phyloP scores from a whole-genome alignment of 2,329 filamentous ascomycete genomes.

The Alternaria brassicae region DNA sequence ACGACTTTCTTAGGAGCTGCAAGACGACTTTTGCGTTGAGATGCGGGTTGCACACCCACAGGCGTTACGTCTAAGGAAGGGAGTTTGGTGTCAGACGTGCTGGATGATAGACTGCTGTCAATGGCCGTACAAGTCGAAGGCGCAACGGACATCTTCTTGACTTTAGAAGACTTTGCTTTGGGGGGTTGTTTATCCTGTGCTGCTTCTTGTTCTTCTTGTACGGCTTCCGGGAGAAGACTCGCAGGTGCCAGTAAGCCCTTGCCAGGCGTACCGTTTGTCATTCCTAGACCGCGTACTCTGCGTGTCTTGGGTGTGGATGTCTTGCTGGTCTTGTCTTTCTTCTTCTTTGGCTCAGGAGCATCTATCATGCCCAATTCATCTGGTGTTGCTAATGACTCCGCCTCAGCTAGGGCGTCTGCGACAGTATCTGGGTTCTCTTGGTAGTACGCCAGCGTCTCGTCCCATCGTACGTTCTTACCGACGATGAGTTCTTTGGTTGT shows the following conservation, averaged over 20 bases:
- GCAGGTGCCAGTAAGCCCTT: conserved; percentile 45
- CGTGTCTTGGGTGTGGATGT: conserved; percentile 44
- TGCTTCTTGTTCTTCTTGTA: conserved; percentile 35
- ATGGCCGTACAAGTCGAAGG: conserved; percentile 11
- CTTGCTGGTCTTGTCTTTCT: conserved; percentile 30
- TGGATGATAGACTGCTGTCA: conserved; percentile 14
- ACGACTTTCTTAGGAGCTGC: conserved; percentile 47
- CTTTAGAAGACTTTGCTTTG: conserved; percentile 28
- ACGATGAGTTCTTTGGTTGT: conserved; percentile 26
- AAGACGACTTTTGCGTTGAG: conserved; percentile 43
- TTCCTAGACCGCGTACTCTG: conserved; percentile 42
- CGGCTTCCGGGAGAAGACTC: conserved; percentile 38
- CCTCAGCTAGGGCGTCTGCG: conserved; percentile 37
- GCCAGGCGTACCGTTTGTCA: conserved; percentile 48
- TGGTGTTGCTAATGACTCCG: conserved; percentile 40
- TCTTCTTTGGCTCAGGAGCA: conserved; percentile 31
- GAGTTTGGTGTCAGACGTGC: conserved; percentile 21
- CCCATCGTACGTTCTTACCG: conserved; percentile 54
- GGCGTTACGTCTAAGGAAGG: conserved; percentile 31
- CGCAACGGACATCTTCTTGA: conserved; percentile 33
- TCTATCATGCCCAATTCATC: conserved; percentile 41
- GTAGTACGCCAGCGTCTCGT: conserved; percentile 56
- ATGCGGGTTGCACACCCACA: conserved; percentile 24
- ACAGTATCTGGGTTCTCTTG: conserved; percentile 49
- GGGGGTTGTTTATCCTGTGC: conserved; percentile 21